phyloP scores from a whole-genome alignment of 2,329 filamentous ascomycete genomes.

The Berkeleyomyces rouxiae region DNA sequence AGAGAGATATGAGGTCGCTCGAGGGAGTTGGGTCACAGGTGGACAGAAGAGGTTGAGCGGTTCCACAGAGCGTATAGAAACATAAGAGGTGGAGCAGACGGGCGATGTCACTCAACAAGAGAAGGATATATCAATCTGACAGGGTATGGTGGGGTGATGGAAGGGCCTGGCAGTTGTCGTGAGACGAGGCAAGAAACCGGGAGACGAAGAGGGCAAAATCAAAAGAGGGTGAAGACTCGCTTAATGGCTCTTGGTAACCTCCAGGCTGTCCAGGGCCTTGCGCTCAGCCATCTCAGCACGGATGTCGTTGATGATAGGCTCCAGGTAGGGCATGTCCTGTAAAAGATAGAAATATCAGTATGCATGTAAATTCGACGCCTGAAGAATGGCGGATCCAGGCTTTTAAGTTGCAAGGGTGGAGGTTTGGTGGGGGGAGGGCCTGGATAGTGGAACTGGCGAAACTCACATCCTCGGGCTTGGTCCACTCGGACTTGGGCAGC shows the following conservation, averaged over 20 bases:
- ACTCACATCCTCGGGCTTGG: constrained; percentile 36
- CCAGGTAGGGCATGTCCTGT: constrained; percentile 38
- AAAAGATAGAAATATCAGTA: constrained; percentile 6
- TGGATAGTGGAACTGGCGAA: not conserved
- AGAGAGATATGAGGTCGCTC: not conserved
- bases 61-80: not conserved
- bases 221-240: constrained; percentile 3
- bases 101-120: not conserved
- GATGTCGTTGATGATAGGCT: constrained; percentile 35
- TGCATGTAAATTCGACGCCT: not conserved
- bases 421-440: not conserved
- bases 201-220: not conserved
- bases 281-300: constrained; percentile 34
- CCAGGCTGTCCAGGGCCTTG: constrained; percentile 33
- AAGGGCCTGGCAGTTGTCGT: not conserved
- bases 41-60: not conserved
- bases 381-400: not conserved
- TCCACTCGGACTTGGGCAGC: constrained; percentile 45
- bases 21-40: not conserved
- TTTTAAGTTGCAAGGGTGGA: not conserved
- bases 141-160: not conserved
- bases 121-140: not conserved
- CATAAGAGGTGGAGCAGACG: not conserved
- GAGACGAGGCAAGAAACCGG: not conserved
- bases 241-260: constrained; percentile 34